Evolutionary conservation across 208 protist genomes (phyloP).

Genomic region (Borovskyia barvae): DNA sequence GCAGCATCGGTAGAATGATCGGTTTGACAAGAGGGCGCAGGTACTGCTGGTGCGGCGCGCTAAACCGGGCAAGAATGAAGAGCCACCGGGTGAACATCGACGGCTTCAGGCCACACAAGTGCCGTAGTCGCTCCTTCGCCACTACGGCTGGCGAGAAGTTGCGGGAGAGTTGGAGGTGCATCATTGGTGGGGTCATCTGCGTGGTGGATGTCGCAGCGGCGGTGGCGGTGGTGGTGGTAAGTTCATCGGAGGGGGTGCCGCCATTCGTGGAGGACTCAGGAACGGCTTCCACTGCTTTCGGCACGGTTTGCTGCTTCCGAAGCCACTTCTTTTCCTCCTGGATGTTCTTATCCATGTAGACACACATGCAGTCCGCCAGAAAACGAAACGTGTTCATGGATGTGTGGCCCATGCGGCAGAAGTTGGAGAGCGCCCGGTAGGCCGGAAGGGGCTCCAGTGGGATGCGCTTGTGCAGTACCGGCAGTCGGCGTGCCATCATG

Average conservation of each 20-base stretch:
- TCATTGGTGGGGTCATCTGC: no score
- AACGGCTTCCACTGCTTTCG: neutral
- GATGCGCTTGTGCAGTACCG: conserved; percentile 56
- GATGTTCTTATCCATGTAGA: conserved; percentile 45
- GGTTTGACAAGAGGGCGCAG: conserved; percentile 52
- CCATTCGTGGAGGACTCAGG: conserved; percentile 1
- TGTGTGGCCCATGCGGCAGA: conserved; percentile 63
- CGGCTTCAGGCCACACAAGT: conserved; percentile 42
- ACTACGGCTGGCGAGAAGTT: conserved; percentile 2
- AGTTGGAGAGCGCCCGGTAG: conserved; percentile 67
- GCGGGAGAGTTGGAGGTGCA: neutral
- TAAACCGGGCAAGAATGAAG: conserved; percentile 46
- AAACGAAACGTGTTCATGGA: conserved; percentile 78
- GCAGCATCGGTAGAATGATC: conserved; percentile 54
- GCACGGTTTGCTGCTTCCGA: conserved; percentile 4
- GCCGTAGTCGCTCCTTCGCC: conserved; percentile 36
- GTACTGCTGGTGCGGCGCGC: conserved; percentile 80
- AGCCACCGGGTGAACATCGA: conserved; percentile 73
- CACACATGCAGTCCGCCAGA: conserved; percentile 59
- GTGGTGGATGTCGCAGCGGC: neutral
- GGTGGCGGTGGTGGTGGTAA: neutral
- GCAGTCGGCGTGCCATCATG: conserved; percentile 56
- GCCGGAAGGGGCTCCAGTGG: conserved; percentile 47
- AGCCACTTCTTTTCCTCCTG: conserved; percentile 30
- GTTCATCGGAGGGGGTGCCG: neutral